A percentile compares a stretch with the other conserved stretches of the same genome.
These are phyloP conservation scores for Curvularia eragrostidis DNA, from an alignment of 2,329 filamentous ascomycete genomes.

Conservation along the genomic window DNA sequence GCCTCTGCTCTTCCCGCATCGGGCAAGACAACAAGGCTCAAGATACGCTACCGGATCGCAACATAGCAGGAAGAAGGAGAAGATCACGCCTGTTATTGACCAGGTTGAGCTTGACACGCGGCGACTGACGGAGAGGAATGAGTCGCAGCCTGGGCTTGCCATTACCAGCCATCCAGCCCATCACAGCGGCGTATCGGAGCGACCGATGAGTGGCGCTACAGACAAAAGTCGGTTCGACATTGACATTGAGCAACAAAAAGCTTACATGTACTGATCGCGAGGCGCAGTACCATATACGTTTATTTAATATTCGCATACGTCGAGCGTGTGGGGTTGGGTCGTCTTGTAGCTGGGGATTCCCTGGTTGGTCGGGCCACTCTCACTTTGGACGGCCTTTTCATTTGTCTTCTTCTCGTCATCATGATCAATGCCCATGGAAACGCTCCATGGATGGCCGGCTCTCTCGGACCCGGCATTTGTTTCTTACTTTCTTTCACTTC, in stretches of 20 bases:
- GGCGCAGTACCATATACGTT: slow-evolving; percentile 20
- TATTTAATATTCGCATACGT: slow-evolving; percentile 27
- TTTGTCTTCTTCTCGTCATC: slow-evolving; percentile 20
- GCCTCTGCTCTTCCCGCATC: slow-evolving; percentile 47
- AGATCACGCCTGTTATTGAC: slow-evolving; percentile 42
- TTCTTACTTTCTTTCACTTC: not conserved
- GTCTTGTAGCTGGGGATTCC: slow-evolving; percentile 24
- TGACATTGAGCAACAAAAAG: slow-evolving; percentile 47
- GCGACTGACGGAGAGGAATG: slow-evolving; percentile 37
- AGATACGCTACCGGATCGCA: slow-evolving; percentile 42
- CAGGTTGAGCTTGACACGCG: slow-evolving; percentile 46
- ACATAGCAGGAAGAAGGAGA: slow-evolving; percentile 41
- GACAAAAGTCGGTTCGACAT: slow-evolving; percentile 45
- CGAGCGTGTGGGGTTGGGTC: slow-evolving; percentile 20
- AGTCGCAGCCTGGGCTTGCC: slow-evolving; percentile 34
- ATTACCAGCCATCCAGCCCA: slow-evolving; percentile 19
- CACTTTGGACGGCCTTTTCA: slow-evolving; percentile 8
- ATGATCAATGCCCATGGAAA: slow-evolving; percentile 21
- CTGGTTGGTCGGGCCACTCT: slow-evolving; percentile 15
- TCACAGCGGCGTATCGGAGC: slow-evolving; percentile 27
- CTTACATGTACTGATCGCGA: slow-evolving; percentile 44
- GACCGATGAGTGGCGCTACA: slow-evolving; percentile 45
- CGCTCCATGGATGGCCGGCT: slow-evolving; percentile 21
- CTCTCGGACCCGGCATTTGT: slow-evolving; percentile 22
- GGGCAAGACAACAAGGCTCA: slow-evolving; percentile 39